Base-by-base conservation (phyloP, 345 rosid genomes). In the Lenwebbia sp. region DNA sequence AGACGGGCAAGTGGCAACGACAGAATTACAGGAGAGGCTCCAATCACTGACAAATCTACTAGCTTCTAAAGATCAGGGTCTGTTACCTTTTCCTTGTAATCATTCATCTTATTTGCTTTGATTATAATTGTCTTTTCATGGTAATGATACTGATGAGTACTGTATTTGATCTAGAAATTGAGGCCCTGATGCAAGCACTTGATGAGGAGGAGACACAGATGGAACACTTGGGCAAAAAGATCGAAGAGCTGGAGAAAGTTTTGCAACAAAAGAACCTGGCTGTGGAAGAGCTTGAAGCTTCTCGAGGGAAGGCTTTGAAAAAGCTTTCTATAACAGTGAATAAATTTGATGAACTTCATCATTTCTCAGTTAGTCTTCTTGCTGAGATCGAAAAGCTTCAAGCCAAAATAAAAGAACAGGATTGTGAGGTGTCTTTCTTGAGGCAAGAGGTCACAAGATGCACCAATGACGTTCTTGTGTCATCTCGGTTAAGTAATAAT, bases 371-470 rank as follows among this genome's bases (percentile, higher is more conserved):
- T 92, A 91, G 91, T 88, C 96, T 97, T 85, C 93, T 97, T 13
- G 87, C 90, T 54, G 97, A 97, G 94, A 93, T 96, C 62, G 99
- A 97, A 92, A 95, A 94, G 89, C 96, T 96, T 89, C 98, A 96
- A 85, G 90, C 91, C 53, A 98, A 96, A 88, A 85, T 96, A 89
- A 94, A 94, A 90, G 98, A 97, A 87, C 95, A 96, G 81, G 98
- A 95, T 92, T 88, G 92, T 55, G 99, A 97, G 93, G 91, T 97
- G 83, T 97, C 99, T 87, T 96, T 95, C 94, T 93, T 97, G 82
- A 94, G 99, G 91, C 97, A 97, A 90, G 99, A 97, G 91, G 98
- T 96, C 86, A 96, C 99, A 44, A 94, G 98, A 91, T 96, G 96
- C 90, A 95, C 98, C 85, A 92, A 95, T 90, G 99, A 95, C 52